Base-by-base conservation (phyloP, 2,329 filamentous ascomycete genomes). In the Fusarium chuoi region DNA sequence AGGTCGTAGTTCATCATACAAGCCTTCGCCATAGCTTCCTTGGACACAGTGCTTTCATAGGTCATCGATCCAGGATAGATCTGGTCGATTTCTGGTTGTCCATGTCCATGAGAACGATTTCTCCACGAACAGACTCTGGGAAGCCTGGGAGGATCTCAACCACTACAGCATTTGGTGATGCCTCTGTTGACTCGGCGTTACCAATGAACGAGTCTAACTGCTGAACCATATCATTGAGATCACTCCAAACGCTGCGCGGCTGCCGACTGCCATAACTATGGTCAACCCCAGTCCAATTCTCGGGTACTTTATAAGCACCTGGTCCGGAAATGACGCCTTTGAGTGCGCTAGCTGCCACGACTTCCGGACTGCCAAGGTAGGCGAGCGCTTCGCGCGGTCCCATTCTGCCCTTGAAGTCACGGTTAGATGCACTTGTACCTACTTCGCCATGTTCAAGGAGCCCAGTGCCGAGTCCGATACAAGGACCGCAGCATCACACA, bases 181-280 rank as follows among this genome's bases (percentile, higher is more conserved):
- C 7, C 2, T 13, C 17, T 0, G 17, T 45, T 4, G 42, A 24
- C n/a, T 3, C 42, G 17, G 4, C 24, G 17, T 13, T 26, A 26
- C 24, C 24, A 20, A 26, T 3, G 42, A 26, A 26, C 0, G 24
- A 3, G 24, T 26, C n/a, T 45, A 26, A 3, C 24, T 26, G n/a
- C n/a, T 3, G 11, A 26, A 4, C 15, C 17, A 45, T 0, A 3
- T 3, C 17, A 13, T 26, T 6, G 0, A 45, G 9, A 18, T 45
- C 0, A 45, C 42, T 9, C 11, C 26, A n/a, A 26, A 18, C 4
- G 41, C n/a, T 18, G 5, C 10, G 41, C 14, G 41, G 41, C 14
- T 30, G 1, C 30, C 30, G 11, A 30, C 30, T 30, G 11, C 11
- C 30, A 12, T 12, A 30, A 1, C 30, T 12, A 30, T 30, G 11